These are phyloP conservation scores for Geopyxis carbonaria DNA, from an alignment of 495 filamentous ascomycete genomes.

Conservation along the genomic window DNA sequence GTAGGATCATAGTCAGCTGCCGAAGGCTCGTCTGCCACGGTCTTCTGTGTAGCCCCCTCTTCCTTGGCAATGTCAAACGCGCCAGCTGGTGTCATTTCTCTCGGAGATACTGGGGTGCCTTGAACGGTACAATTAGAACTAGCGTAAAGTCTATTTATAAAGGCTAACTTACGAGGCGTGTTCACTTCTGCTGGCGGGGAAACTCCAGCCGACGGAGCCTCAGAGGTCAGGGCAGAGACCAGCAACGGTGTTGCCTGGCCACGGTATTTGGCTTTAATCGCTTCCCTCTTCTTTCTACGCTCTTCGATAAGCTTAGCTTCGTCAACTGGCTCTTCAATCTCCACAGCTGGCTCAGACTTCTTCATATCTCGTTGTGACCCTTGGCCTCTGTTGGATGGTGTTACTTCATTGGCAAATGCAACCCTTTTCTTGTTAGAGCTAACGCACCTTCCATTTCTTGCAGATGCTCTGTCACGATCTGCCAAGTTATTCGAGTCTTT, in stretches of 20 bases:
- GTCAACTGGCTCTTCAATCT: constrained; percentile 40
- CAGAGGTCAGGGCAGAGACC: constrained; percentile 56
- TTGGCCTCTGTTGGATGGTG: too few species aligned
- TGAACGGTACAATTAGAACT: not conserved
- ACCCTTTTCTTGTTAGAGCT: constrained; percentile 2
- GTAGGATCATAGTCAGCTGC: constrained; percentile 95
- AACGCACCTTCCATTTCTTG: constrained; percentile 17
- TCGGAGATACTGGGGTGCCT: constrained; percentile 5
- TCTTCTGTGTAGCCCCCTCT: constrained; percentile 47
- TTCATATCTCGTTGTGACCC: too few species aligned
- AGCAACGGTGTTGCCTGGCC: constrained; percentile 54
- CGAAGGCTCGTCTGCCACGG: constrained; percentile 59
- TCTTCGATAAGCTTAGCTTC: constrained; percentile 71
- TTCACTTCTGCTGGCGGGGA: constrained; percentile 10
- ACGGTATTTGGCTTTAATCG: constrained; percentile 69
- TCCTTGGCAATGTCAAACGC: constrained; percentile 37
- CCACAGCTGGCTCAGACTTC: constrained; percentile 5
- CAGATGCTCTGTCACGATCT: constrained; percentile 1
- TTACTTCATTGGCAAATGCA: constrained; percentile 6
- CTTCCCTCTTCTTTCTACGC: constrained; percentile 71
- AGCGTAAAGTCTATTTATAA: too few species aligned
- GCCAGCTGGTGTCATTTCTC: constrained; percentile 1
- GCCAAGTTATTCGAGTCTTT: constrained; percentile 24
- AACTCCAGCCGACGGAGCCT: constrained; percentile 38
- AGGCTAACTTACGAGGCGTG: constrained; percentile 1